A percentile compares a stretch with the other conserved stretches of the same genome.
phyloP scores from a whole-genome alignment of 2,329 filamentous ascomycete species.

The Xylogone sp. region DNA sequence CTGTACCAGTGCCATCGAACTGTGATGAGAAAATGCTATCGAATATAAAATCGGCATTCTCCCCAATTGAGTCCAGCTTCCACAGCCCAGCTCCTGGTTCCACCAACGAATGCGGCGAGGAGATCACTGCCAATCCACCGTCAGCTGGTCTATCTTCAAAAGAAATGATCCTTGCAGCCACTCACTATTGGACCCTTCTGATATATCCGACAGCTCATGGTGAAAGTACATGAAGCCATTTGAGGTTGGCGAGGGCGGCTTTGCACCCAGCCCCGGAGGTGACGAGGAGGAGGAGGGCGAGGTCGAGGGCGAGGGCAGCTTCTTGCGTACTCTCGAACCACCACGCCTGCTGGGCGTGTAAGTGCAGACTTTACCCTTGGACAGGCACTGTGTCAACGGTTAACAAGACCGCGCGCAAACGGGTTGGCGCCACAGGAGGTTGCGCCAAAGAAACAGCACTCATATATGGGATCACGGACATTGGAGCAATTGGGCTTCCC shows the following conservation, averaged over 20 bases:
- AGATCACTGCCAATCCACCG: neutral
- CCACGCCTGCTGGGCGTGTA: constrained; percentile 26
- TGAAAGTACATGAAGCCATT: neutral
- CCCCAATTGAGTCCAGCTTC: constrained; percentile 39
- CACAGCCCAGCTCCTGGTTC: constrained; percentile 44
- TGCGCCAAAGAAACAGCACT: neutral
- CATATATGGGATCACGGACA: constrained; percentile 31
- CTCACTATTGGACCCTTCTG: neutral
- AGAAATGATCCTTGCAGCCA: neutral
- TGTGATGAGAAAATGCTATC: constrained; percentile 15
- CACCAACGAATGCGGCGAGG: constrained; percentile 11
- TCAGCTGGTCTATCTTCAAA: neutral
- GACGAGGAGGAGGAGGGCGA: neutral
- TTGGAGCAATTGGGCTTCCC: constrained; percentile 39
- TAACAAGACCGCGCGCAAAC: constrained; percentile 5
- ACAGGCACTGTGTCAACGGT: constrained; percentile 17
- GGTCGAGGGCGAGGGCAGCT: neutral
- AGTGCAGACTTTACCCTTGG: constrained; percentile 23
- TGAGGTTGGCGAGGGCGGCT: neutral
- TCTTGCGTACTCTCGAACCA: constrained; percentile 21
- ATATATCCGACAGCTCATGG: neutral
- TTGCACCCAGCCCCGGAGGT: neutral
- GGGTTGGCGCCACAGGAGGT: constrained; percentile 1
- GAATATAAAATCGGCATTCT: constrained; percentile 30
- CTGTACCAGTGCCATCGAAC: constrained; percentile 13